Conservation (phyloP, 768 basidiomycete species). For the Tulasnella sp. region DNA sequence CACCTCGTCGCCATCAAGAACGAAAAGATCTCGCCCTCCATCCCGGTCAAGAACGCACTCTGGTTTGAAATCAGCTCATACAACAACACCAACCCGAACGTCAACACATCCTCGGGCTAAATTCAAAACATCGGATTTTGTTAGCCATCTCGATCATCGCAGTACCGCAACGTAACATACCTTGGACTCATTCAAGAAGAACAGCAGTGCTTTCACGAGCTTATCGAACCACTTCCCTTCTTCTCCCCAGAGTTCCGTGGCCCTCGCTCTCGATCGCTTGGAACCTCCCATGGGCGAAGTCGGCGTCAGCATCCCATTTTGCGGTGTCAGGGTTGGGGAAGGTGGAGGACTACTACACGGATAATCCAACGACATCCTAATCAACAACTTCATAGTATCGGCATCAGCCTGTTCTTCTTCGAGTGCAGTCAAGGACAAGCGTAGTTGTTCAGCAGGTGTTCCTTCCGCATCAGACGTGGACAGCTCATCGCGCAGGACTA, state of each 20-base stretch:
- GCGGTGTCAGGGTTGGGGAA: slow-evolving; percentile 47
- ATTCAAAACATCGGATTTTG: too few relatives aligned
- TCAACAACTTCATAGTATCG: slow-evolving; percentile 49
- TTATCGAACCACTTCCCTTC: slow-evolving; percentile 56
- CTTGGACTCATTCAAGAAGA: slow-evolving; percentile 48
- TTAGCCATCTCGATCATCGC: too few relatives aligned
- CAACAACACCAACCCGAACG: slow-evolving; percentile 66
- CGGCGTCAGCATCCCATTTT: slow-evolving; percentile 29
- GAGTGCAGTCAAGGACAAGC: slow-evolving; percentile 41
- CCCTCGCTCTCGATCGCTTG: background rate
- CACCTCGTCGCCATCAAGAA: slow-evolving; percentile 60
- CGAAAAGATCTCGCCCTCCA: slow-evolving; percentile 64
- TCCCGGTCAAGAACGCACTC: slow-evolving; percentile 57
- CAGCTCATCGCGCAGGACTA: slow-evolving; percentile 20
- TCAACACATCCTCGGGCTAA: slow-evolving; percentile 52
- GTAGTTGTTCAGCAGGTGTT: slow-evolving; percentile 42
- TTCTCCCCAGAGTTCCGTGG: slow-evolving; percentile 54
- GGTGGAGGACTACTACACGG: slow-evolving; percentile 35
- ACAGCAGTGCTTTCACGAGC: slow-evolving; percentile 52
- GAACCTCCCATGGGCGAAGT: background rate
- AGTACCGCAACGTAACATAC: slow-evolving; percentile 40
- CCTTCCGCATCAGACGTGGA: too few relatives aligned
- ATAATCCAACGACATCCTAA: slow-evolving; percentile 40
- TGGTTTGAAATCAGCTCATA: slow-evolving; percentile 80
- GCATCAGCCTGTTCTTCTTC: slow-evolving; percentile 41